Conservation (phyloP, 306 rosid genomes). For the Quercus suber region DNA sequence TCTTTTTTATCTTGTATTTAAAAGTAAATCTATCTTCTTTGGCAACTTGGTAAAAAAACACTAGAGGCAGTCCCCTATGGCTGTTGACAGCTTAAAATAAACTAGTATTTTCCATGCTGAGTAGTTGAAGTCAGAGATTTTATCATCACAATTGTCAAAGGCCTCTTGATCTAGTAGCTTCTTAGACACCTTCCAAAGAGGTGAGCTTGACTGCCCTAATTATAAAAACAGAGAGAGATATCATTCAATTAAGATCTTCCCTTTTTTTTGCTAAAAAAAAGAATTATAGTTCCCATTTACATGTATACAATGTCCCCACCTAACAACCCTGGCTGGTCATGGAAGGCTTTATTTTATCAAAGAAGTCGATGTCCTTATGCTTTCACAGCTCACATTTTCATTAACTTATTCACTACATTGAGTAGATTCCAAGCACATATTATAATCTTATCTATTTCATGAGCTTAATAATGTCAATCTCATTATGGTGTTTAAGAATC, state of each 20-base stretch:
- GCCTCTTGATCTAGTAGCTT: too few species aligned
- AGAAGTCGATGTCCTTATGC: too few species aligned
- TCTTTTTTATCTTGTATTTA: too few species aligned
- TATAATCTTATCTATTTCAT: not conserved
- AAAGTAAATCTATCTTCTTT: too few species aligned
- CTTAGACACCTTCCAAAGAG: too few species aligned
- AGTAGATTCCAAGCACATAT: constrained; percentile 43
- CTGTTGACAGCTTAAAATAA: not conserved
- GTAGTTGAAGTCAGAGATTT: not conserved
- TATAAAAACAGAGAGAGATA: too few species aligned
- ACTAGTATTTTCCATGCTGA: not conserved
- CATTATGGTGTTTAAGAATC: constrained; percentile 15
- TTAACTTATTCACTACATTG: constrained; percentile 14
- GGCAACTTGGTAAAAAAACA: not conserved
- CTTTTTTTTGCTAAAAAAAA: not conserved
- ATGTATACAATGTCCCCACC: not conserved
- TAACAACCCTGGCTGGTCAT: not conserved
- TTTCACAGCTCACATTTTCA: not conserved
- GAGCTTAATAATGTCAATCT: not conserved
- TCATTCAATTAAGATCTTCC: not conserved
- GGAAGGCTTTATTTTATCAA: too few species aligned
- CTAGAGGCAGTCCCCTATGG: not conserved
- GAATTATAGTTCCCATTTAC: not conserved
- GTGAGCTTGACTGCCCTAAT: too few species aligned
- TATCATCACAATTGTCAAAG: not conserved